Evolutionary conservation across 768 basidiomycete species (phyloP).

Genomic region (Russula vinacea): DNA sequence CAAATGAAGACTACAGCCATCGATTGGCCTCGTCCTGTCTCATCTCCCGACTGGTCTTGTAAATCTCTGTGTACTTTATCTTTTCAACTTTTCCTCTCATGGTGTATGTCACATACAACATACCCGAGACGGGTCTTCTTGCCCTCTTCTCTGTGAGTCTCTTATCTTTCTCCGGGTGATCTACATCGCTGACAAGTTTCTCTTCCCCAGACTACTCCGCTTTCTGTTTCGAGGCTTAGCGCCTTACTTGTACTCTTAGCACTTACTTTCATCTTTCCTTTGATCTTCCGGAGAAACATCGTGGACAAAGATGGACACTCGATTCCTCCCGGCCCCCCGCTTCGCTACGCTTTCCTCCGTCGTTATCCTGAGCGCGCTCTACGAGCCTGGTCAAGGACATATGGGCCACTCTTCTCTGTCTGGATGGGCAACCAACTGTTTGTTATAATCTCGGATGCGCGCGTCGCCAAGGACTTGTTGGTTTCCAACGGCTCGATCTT

Average conservation of each 20-base stretch:
- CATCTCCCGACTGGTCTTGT: not conserved
- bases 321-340: slow-evolving; percentile 33
- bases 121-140: slow-evolving; percentile 8
- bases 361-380: slow-evolving; percentile 45
- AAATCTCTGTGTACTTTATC: slow-evolving; percentile 19
- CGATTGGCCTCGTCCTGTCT: not conserved
- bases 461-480: slow-evolving; percentile 45
- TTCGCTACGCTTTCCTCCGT: slow-evolving; percentile 41
- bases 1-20: not conserved
- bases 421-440: slow-evolving; percentile 51
- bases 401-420: slow-evolving; percentile 45
- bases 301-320: slow-evolving; percentile 32
- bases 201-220: not conserved
- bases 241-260: slow-evolving; percentile 14
- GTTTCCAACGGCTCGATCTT: slow-evolving; percentile 47
- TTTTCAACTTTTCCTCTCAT: not conserved
- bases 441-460: slow-evolving; percentile 45
- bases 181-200: slow-evolving; percentile 2
- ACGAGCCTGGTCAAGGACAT: slow-evolving; percentile 44
- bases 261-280: slow-evolving; percentile 24
- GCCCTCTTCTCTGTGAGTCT: slow-evolving; percentile 14
- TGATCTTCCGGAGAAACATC: slow-evolving; percentile 30
- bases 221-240: not conserved
- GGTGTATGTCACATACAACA: slow-evolving; percentile 6
- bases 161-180: not conserved